Conservation (phyloP, 129 eudicot species). For the Saussurea involucrata region DNA sequence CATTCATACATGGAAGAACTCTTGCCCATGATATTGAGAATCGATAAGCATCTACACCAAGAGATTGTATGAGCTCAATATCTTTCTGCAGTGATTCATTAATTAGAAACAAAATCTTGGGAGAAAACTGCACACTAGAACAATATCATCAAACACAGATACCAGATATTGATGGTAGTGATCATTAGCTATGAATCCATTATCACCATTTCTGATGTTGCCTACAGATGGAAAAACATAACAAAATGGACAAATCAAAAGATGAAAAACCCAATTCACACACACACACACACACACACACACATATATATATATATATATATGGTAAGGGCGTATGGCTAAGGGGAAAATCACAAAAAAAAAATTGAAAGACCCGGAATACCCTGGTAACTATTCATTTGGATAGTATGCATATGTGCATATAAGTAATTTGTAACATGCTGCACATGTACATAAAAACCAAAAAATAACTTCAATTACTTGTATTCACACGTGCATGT, state of each 20-base stretch:
- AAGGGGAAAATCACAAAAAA: background rate
- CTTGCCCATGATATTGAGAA: conserved; percentile 83
- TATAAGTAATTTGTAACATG: too few relatives aligned
- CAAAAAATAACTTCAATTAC: too few relatives aligned
- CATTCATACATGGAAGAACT: conserved; percentile 72
- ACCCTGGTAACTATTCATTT: background rate
- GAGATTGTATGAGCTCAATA: conserved; percentile 59
- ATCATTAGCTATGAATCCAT: conserved; percentile 63
- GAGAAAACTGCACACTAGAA: background rate
- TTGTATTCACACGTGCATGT: background rate
- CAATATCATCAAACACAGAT: background rate
- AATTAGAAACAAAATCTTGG: background rate
- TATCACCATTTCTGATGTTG: conserved; percentile 33
- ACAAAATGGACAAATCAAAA: background rate
- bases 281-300: too few relatives aligned
- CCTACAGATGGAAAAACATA: conserved; percentile 1
- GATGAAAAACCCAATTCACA: background rate
- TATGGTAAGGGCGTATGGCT: too few relatives aligned
- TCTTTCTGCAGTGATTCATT: conserved; percentile 50
- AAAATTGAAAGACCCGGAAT: too few relatives aligned
- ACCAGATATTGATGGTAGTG: conserved; percentile 90
- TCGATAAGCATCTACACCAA: conserved; percentile 69
- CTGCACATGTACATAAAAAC: too few relatives aligned
- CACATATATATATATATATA: background rate
- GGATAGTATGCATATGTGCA: background rate